phyloP scores from a whole-genome alignment of 2,329 filamentous ascomycete species.

The Leptosphaerulina australis region DNA sequence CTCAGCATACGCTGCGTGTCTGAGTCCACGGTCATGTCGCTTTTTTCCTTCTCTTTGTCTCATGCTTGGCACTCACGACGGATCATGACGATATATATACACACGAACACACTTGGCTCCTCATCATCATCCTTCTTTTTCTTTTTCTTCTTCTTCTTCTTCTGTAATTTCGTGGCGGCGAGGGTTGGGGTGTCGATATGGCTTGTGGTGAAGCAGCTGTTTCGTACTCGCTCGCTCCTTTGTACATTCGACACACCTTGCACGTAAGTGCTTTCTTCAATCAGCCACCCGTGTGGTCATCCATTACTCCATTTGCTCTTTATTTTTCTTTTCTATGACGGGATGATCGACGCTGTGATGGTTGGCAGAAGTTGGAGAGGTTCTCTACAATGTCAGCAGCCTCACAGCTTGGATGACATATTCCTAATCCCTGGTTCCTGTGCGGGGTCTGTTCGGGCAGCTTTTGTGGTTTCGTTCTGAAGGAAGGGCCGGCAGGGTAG shows the following conservation, averaged over 20 bases:
- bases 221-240: slow-evolving; percentile 25
- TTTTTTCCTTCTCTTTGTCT: slow-evolving; percentile 20
- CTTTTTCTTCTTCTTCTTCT: slow-evolving; percentile 34
- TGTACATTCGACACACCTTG: slow-evolving; percentile 35
- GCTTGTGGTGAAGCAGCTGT: slow-evolving; percentile 8
- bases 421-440: slow-evolving; percentile 27
- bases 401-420: slow-evolving; percentile 30
- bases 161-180: slow-evolving; percentile 31
- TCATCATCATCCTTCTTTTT: slow-evolving; percentile 32
- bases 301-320: slow-evolving; percentile 26
- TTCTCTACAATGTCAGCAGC: slow-evolving; percentile 29
- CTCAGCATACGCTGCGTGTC: slow-evolving; percentile 23
- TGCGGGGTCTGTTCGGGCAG: slow-evolving; percentile 26
- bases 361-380: slow-evolving; percentile 23
- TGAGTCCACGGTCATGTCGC: slow-evolving; percentile 12
- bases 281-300: slow-evolving; percentile 19
- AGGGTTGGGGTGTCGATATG: slow-evolving; percentile 8
- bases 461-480: slow-evolving; percentile 11
- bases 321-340: slow-evolving; percentile 33
- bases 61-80: slow-evolving; percentile 29
- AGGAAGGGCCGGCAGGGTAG: slow-evolving; percentile 9
- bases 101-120: slow-evolving; percentile 25
- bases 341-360: slow-evolving; percentile 34
- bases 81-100: slow-evolving; percentile 37
- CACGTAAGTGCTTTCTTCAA: slow-evolving; percentile 28